Base-by-base conservation (phyloP, 2,329 filamentous ascomycete species). In the Conoideocrella luteorostrata region DNA sequence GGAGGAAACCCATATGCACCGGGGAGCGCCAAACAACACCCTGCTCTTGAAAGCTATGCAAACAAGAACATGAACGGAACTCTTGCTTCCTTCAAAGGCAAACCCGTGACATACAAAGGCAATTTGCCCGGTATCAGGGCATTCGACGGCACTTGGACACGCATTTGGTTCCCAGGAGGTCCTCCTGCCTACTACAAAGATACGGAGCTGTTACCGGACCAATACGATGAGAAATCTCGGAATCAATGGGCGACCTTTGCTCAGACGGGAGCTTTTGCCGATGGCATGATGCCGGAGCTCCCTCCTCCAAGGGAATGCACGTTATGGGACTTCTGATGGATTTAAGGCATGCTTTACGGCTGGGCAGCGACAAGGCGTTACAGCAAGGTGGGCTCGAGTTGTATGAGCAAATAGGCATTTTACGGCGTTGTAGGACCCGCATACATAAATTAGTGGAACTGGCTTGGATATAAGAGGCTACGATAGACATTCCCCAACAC, bases 291-390 rank as follows among this genome's bases (percentile, higher is more conserved):
- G 67, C 90, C 90, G 0, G 74, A 84, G 53, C 67, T 88, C 36
- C 87, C 90, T 17, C 90, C 90, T 0, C 82, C 82, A 63, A 73
- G 80, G 48, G 88, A 91, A 56, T 91, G 82, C 71, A 82, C 80
- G 51, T 64, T 68, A 22, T 91, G 84, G 77, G 79, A 88, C 57
- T 82, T 91, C 55, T 90, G 62, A 9, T 30, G 7, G 11, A 20
- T 29, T 13, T 15, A 30, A 17, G 21, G 21, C 15, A 6, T 10
- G 18, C 5, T 23, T 13, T n/a, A 13, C 4, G 7, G 4, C 15
- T 39, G 22, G 35, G 7, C 11, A 37, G 18, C 11, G n/a, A 17
- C 7, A 28, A 28, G 12, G 36, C 17, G 34, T 37, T 28, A 13
- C 26, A 7, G 26, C 26, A 28, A 28, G 13, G 7, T 28, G 13